phyloP scores from a whole-genome alignment of 225 moss, liverwort and hornwort species.

The Bryoerythrophyllum caledonicum region DNA sequence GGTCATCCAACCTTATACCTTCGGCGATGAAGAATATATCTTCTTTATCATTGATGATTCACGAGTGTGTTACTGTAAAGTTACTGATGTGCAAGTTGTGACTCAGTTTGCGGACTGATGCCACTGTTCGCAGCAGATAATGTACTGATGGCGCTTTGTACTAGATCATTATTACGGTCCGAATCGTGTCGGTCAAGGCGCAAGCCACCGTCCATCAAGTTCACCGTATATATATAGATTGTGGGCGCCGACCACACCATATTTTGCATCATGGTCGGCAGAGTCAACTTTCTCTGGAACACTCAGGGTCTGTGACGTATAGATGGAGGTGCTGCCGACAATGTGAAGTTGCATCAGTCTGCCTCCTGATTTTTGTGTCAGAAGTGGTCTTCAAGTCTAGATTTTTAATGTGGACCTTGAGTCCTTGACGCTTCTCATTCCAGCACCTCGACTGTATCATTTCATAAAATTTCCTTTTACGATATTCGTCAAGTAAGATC shows the following conservation, averaged over 20 bases:
- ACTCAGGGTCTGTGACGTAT: background rate
- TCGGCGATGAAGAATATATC: no score
- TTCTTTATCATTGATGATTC: background rate
- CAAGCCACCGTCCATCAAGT: slow-evolving; percentile 27
- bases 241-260: slow-evolving; percentile 20
- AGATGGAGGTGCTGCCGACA: background rate
- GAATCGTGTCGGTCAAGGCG: slow-evolving; percentile 10
- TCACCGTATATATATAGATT: background rate
- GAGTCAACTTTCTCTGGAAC: background rate
- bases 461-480: no score
- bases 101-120: background rate
- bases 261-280: background rate
- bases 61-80: background rate
- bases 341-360: background rate
- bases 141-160: no score
- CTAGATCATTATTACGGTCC: no score
- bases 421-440: no score
- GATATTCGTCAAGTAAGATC: no score
- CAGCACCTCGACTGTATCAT: no score
- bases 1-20: no score
- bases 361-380: no score
- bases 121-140: no score
- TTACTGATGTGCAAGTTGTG: background rate
- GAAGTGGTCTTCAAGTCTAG: no score
- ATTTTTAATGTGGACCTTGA: no score